Conservation (phyloP, 2,329 filamentous ascomycete species). For the Arachnopeziza araneosa region DNA sequence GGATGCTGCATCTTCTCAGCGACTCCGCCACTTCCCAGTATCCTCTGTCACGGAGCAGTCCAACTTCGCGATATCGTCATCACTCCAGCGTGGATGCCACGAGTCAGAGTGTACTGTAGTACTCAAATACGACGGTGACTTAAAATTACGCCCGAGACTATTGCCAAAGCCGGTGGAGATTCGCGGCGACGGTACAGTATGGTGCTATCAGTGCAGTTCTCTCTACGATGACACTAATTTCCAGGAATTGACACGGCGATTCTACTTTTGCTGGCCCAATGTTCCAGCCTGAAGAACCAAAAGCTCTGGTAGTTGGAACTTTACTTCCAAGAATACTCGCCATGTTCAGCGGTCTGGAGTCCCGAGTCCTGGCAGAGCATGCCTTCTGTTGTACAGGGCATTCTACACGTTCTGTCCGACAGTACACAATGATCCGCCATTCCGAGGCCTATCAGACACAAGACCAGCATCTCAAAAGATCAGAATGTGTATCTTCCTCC, state of each 20-base stretch:
- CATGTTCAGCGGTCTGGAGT: too few relatives aligned
- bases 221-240: too few relatives aligned
- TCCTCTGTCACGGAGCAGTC: neutral
- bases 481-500: neutral
- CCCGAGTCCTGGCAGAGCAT: too few relatives aligned
- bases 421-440: neutral
- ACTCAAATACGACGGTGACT: neutral
- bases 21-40: neutral
- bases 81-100: neutral
- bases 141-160: neutral
- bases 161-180: neutral
- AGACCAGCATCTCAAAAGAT: neutral
- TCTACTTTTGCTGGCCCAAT: too few relatives aligned
- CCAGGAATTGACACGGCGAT: too few relatives aligned
- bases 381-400: neutral
- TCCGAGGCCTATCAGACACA: neutral
- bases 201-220: too few relatives aligned
- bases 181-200: neutral
- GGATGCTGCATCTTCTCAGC: neutral
- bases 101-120: neutral
- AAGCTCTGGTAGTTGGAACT: too few relatives aligned
- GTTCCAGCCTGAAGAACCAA: too few relatives aligned
- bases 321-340: too few relatives aligned
- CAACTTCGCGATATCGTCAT: too few relatives aligned
- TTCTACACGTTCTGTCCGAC: neutral